phyloP scores from a whole-genome alignment of 169 alveolate genomes.

The Plasmodium malariae region DNA sequence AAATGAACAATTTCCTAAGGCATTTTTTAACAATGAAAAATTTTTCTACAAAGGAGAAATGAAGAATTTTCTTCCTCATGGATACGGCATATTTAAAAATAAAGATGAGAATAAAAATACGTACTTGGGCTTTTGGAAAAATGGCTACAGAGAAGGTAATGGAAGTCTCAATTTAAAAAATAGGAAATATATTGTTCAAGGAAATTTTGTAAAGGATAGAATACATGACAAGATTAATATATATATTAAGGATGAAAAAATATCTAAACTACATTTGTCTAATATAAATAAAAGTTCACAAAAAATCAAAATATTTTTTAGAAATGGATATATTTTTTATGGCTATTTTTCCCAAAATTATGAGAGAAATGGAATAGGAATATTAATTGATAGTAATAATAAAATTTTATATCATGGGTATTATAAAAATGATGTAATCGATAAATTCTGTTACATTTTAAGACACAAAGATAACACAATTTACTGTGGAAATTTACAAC shows the following conservation, averaged over 20 bases:
- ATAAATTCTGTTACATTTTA: slow-evolving; percentile 72
- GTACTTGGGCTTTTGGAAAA: slow-evolving; percentile 75
- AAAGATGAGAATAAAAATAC: slow-evolving; percentile 60
- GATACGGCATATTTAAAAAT: slow-evolving; percentile 76
- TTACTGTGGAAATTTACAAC: slow-evolving; percentile 63
- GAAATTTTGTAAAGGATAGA: slow-evolving; percentile 55
- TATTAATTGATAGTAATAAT: slow-evolving; percentile 70
- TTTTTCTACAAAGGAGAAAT: slow-evolving; percentile 76
- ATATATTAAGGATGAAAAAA: slow-evolving; percentile 55
- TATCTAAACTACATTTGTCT: slow-evolving; percentile 47
- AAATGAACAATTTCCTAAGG: slow-evolving; percentile 64
- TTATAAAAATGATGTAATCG: slow-evolving; percentile 74
- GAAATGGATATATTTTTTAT: slow-evolving; percentile 75
- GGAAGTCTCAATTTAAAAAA: slow-evolving; percentile 54
- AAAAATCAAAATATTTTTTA: slow-evolving; percentile 64
- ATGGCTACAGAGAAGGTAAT: slow-evolving; percentile 77
- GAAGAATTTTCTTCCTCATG: slow-evolving; percentile 72
- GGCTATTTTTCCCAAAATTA: slow-evolving; percentile 49
- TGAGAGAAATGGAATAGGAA: slow-evolving; percentile 75
- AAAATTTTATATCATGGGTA: slow-evolving; percentile 77
- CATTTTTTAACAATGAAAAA: slow-evolving; percentile 60
- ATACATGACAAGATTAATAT: slow-evolving; percentile 58
- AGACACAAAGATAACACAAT: slow-evolving; percentile 75
- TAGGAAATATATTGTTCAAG: slow-evolving; percentile 70
- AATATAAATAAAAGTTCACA: slow-evolving; percentile 24